Evolutionary conservation across 2,329 filamentous ascomycete species (phyloP).

Genomic region (Raffaelea ambrosiae): DNA sequence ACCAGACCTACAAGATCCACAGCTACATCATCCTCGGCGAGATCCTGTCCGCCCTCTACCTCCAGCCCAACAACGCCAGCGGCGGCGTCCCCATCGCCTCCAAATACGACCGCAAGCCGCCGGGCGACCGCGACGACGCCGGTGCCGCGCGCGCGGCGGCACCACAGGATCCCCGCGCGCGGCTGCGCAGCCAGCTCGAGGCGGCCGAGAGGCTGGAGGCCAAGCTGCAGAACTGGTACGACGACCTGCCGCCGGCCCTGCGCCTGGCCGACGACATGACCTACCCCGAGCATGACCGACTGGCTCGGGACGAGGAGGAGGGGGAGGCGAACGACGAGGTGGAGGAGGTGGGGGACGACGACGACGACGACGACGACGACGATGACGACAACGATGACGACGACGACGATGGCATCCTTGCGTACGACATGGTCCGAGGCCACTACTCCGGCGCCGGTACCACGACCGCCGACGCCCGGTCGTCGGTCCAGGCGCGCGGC

Average conservation of each 20-base stretch:
- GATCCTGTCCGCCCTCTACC: background rate
- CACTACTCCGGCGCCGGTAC: background rate
- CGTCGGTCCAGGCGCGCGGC: too few relatives aligned
- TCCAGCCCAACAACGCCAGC: too few relatives aligned
- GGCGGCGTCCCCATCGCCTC: too few relatives aligned
- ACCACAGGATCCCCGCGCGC: too few relatives aligned
- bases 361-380: background rate
- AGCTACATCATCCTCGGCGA: background rate
- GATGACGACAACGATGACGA: background rate
- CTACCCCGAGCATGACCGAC: background rate
- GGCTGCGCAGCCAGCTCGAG: too few relatives aligned
- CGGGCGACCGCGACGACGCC: too few relatives aligned
- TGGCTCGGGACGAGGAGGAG: too few relatives aligned
- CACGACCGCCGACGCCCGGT: too few relatives aligned
- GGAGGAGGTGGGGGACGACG: background rate
- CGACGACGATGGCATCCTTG: background rate
- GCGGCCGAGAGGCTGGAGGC: background rate
- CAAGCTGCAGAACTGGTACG: background rate
- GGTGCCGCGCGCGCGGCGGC: too few relatives aligned
- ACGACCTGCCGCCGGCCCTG: background rate
- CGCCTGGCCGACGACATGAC: background rate
- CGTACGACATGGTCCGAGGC: too few relatives aligned
- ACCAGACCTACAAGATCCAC: background rate
- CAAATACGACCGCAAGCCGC: too few relatives aligned
- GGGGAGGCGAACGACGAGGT: background rate